Conservation (phyloP, 2,329 filamentous ascomycete species). For the Pseudogymnoascus sp. region DNA sequence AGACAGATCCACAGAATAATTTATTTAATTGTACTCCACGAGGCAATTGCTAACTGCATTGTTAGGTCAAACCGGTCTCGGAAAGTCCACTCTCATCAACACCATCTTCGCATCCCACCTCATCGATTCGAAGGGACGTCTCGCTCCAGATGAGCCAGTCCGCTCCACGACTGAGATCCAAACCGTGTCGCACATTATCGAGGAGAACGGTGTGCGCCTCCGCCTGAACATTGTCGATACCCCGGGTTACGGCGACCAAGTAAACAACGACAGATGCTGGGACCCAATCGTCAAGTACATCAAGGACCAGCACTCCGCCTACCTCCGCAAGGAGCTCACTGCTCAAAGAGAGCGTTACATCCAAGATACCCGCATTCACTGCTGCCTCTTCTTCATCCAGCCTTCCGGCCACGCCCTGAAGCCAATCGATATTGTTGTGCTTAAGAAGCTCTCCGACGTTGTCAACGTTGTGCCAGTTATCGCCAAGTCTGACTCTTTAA, state of each 20-base stretch:
- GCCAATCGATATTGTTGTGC: conserved; percentile 97
- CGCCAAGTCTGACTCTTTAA: conserved; percentile 94
- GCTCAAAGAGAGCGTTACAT: conserved; percentile 99
- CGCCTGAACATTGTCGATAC: conserved; percentile 98
- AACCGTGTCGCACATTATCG: conserved; percentile 95
- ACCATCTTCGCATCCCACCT: conserved; percentile 99
- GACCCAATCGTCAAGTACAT: conserved; percentile 99
- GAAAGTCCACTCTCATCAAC: conserved; percentile 99
- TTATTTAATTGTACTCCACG: neutral
- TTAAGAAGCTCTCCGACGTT: conserved; percentile 99
- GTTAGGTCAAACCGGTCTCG: conserved; percentile 91
- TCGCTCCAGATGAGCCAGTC: conserved; percentile 85
- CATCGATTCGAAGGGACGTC: conserved; percentile 95
- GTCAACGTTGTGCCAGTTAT: conserved; percentile 99
- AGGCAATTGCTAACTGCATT: conserved; percentile 20
- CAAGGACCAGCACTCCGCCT: conserved; percentile 99
- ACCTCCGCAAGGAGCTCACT: conserved; percentile 97
- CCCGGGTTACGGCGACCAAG: conserved; percentile 93
- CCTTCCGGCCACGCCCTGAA: conserved; percentile 96
- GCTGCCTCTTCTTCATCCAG: conserved; percentile 99
- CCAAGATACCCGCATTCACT: conserved; percentile 98
- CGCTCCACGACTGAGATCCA: conserved; percentile 97
- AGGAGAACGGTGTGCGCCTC: conserved; percentile 97
- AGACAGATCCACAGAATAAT: neutral
- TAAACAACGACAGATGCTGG: conserved; percentile 99